phyloP scores from a whole-genome alignment of 2,329 filamentous ascomycete genomes.

The Hymenoscyphus fructigenus region DNA sequence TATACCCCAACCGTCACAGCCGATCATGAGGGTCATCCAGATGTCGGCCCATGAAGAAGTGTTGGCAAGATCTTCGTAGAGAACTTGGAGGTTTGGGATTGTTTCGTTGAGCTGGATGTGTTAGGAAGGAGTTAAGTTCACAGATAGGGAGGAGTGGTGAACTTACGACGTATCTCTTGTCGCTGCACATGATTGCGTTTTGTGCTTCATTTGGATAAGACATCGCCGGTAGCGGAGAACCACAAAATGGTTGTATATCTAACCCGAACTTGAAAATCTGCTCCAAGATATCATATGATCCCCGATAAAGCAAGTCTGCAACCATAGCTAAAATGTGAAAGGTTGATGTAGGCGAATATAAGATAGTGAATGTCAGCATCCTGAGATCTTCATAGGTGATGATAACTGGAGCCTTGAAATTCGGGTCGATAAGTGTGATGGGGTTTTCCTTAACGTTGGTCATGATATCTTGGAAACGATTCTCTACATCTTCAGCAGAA shows the following conservation, averaged over 20 bases:
- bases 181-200: slow-evolving; percentile 32
- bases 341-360: slow-evolving; percentile 31
- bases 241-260: slow-evolving; percentile 19
- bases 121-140: neutral
- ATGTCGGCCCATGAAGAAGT: slow-evolving; percentile 26
- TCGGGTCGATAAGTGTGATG: slow-evolving; percentile 24
- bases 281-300: slow-evolving; percentile 42
- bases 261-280: neutral
- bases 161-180: slow-evolving; percentile 33
- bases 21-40: slow-evolving; percentile 31
- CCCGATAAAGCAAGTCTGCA: slow-evolving; percentile 31
- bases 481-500: slow-evolving; percentile 22
- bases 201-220: slow-evolving; percentile 26
- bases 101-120: slow-evolving; percentile 31
- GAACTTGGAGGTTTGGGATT: slow-evolving; percentile 27
- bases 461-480: slow-evolving; percentile 38
- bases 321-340: slow-evolving; percentile 31
- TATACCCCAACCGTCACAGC: slow-evolving; percentile 30
- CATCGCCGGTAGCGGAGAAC: slow-evolving; percentile 12
- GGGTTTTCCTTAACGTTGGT: slow-evolving; percentile 40
- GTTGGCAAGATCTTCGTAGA: slow-evolving; percentile 26
- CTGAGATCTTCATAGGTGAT: slow-evolving; percentile 34
- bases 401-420: slow-evolving; percentile 24
- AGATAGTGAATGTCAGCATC: slow-evolving; percentile 27
- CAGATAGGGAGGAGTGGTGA: neutral